Conservation (phyloP, 805 yeast species). For the Wickerhamiella kurtzmanii region DNA sequence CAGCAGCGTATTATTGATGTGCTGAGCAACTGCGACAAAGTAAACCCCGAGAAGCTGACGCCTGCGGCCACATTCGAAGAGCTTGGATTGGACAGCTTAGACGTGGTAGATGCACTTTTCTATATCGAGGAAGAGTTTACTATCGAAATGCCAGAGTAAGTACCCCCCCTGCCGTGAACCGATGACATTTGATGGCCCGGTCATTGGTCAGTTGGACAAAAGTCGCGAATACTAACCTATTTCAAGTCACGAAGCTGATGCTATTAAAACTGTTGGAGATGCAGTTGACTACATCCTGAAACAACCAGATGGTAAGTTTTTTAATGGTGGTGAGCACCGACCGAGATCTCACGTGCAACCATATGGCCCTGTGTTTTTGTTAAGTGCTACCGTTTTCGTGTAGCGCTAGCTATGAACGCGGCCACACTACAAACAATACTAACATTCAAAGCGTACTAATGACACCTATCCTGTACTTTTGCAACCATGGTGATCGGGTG, state of each 20-base stretch:
- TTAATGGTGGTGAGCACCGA: no score
- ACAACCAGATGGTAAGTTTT: slow-evolving; percentile 29
- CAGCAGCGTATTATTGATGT: slow-evolving; percentile 71
- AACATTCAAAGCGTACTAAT: no score
- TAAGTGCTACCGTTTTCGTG: no score
- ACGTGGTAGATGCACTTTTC: slow-evolving; percentile 87
- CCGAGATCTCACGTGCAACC: no score
- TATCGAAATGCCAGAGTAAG: slow-evolving; percentile 24
- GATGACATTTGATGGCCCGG: not conserved
- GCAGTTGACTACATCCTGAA: slow-evolving; percentile 73
- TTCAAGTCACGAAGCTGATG: slow-evolving; percentile 62
- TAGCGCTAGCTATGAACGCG: no score
- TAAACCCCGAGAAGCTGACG: slow-evolving; percentile 26
- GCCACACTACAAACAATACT: no score
- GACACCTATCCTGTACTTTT: no score
- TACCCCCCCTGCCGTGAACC: not conserved
- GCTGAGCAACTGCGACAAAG: slow-evolving; percentile 48
- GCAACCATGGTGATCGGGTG: no score
- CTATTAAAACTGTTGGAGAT: slow-evolving; percentile 80
- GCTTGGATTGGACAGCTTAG: slow-evolving; percentile 78
- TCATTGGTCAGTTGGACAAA: not conserved
- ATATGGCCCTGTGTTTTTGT: no score
- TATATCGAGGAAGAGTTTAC: slow-evolving; percentile 83
- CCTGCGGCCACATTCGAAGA: slow-evolving; percentile 30
- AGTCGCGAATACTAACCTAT: slow-evolving; percentile 7